Evolutionary conservation across 495 filamentous ascomycete species (phyloP), one percentile per base, ranked within the genome.

Genomic region (Penicillium desertorum): DNA sequence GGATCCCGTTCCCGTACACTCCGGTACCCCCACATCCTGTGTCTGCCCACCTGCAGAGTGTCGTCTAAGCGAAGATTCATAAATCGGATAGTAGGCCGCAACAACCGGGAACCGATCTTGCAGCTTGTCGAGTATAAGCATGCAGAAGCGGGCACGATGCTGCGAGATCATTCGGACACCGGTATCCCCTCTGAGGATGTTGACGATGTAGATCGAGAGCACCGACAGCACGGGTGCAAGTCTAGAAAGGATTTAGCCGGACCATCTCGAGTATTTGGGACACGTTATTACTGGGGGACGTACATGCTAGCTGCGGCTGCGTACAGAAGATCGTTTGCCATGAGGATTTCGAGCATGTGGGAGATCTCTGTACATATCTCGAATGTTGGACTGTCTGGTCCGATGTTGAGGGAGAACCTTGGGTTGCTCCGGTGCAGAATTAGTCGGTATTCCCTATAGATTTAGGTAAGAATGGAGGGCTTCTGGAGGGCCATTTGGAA

Each of bases 101-200:
- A 59, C 36, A 6, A 59, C 44, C 5, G 57, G 51, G 11, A 59
- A 54, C 8, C 57, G 22, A 44, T 59, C 57, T 30, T 54, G 57
- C 23, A 59, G 27, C 17, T 54, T 54, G n/a, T 56, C 41, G 4
- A 58, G 49, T 41, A 66, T 51, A 10, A 49, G 25, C 65, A 68
- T 64, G 44, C 65, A 68, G 19, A 68, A 56, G 16, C 54, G 65
- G 3, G 62, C 65, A 27, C 65, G 39, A 42, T 68, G 54, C 17
- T 58, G 51, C 7, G 65, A 65, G 36, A 64, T 51, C 29, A 58
- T 54, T 30, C 48, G 54, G 11, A 62, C 30, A 5, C 61, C 56
- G 1, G 54, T 9, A 22, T 58, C 25, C 0, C 59, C 54, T 20
- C 50, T 39, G 37, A 48, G 47, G 19, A 68, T 65, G 37, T 68